Conservation (phyloP, 345 rosid genomes). For the Hibiscus mutabilis region DNA sequence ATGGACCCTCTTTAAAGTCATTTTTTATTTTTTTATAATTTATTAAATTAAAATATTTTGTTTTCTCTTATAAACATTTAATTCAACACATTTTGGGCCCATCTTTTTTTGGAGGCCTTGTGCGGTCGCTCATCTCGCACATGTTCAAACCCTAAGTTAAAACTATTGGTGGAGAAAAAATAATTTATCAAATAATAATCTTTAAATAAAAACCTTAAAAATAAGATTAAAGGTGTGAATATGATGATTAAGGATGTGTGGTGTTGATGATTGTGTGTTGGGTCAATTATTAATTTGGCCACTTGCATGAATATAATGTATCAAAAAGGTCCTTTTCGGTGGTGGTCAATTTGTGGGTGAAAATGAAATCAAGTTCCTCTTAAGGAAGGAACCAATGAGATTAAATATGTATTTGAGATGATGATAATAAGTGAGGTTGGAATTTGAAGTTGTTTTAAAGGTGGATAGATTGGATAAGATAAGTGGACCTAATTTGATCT, state of each 20-base stretch:
- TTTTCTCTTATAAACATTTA: too few species aligned
- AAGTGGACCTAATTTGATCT: constrained; percentile 24
- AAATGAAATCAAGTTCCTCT: background rate
- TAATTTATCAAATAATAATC: too few species aligned
- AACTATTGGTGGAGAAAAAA: too few species aligned
- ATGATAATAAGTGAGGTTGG: constrained; percentile 2
- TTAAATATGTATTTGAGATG: background rate
- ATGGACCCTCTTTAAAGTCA: too few species aligned
- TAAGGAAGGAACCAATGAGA: background rate
- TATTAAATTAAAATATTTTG: too few species aligned
- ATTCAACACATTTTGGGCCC: too few species aligned
- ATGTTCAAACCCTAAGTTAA: too few species aligned
- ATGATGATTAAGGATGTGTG: background rate
- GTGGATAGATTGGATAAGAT: constrained; percentile 5
- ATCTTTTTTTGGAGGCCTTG: too few species aligned
- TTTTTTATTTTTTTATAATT: too few species aligned
- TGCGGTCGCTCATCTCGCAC: too few species aligned
- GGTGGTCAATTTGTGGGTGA: background rate
- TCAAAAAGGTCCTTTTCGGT: background rate
- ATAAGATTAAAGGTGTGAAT: too few species aligned
- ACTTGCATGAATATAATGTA: background rate
- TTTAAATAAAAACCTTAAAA: too few species aligned
- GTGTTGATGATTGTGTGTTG: background rate
- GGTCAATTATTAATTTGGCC: background rate
- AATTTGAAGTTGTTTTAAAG: constrained; percentile 21